Evolutionary conservation across 2,329 filamentous ascomycete genomes (phyloP), one percentile per base, ranked within the genome.

Genomic region (Microthyrium microscopicum): DNA sequence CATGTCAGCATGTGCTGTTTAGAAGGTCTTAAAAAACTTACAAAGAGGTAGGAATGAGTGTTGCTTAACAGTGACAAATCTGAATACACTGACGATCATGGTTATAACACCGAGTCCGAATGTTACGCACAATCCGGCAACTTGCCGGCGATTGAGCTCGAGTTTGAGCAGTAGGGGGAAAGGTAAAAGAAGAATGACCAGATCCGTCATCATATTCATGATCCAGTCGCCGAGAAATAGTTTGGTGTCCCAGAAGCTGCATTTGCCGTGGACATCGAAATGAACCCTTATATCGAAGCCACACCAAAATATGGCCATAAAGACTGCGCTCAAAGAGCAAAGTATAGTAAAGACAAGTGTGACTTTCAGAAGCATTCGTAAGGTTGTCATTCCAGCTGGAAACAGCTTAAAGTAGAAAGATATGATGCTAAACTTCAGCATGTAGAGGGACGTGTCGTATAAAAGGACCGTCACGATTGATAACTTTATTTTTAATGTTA

Each of bases 41-140:
- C 46, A 48, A 26, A 48, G 43, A 17, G 46, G 45, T 4, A 43
- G 42, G 39, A 44, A 45, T 4, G 44, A 42, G 25, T 45, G 45
- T 8, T 42, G 34, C 25, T 45, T 41, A 11, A 47, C 41, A 4
- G 45, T 46, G 11, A 38, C 35, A 32, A 40, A 48, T 1, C 46
- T 44, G 17, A 40, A 32, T 5, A 47, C 34, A 29, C 43, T 47
- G 26, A 47, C 44, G 5, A 40, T 30, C 15, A 47, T 46, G 1
- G 45, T 48, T 20, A 46, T 38, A 4, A 36, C 33, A 2, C 44
- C 46, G 3, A 48, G 41, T 11, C 40, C 42, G 24, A 48, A 48
- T 4, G 46, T 48, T 4, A 39, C 36, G 12, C 44, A 26, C 7
- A 48, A 41, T 13, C 43, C 46, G 37, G 41, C 42, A 5, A 47